Evolutionary conservation across 495 filamentous ascomycete species (phyloP).

Genomic region (Aeminium ludgeri): DNA sequence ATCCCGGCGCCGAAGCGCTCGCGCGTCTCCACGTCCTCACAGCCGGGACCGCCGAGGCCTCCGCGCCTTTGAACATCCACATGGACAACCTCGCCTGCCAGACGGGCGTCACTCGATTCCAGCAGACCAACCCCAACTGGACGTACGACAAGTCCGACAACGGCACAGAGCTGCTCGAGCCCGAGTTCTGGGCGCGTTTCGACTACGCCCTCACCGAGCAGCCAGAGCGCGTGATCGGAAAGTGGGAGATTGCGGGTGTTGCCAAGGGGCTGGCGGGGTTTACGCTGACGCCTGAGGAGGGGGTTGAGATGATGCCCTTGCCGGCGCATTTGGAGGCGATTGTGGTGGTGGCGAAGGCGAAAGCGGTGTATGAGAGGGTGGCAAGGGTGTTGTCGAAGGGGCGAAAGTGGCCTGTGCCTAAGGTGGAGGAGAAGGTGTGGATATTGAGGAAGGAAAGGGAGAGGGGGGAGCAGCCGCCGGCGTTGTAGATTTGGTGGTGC

Average conservation of each 20-base stretch:
- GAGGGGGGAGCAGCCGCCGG: too few species aligned
- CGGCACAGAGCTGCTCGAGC: slow-evolving; percentile 34
- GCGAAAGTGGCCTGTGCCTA: too few species aligned
- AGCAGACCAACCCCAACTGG: slow-evolving; percentile 36
- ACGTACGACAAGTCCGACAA: slow-evolving; percentile 52
- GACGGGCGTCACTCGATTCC: slow-evolving; percentile 83
- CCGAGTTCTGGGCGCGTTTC: slow-evolving; percentile 63
- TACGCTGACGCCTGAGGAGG: slow-evolving; percentile 37
- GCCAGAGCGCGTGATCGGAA: slow-evolving; percentile 38
- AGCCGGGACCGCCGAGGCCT: neutral
- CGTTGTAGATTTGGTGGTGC: too few species aligned
- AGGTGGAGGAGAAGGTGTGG: too few species aligned
- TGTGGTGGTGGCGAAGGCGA: too few species aligned
- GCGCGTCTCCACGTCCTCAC: slow-evolving; percentile 16
- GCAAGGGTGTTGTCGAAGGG: too few species aligned
- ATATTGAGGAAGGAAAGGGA: too few species aligned
- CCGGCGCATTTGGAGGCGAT: too few species aligned
- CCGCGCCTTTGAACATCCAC: slow-evolving; percentile 35
- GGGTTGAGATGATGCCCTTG: slow-evolving; percentile 5
- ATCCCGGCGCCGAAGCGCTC: slow-evolving; percentile 25
- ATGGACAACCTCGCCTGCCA: slow-evolving; percentile 81
- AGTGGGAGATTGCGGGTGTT: slow-evolving; percentile 54
- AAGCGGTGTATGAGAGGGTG: too few species aligned
- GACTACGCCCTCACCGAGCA: slow-evolving; percentile 67
- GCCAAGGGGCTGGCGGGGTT: slow-evolving; percentile 59